Conservation (phyloP, 2,329 filamentous ascomycete species). For the Fusarium nisikadoi region DNA sequence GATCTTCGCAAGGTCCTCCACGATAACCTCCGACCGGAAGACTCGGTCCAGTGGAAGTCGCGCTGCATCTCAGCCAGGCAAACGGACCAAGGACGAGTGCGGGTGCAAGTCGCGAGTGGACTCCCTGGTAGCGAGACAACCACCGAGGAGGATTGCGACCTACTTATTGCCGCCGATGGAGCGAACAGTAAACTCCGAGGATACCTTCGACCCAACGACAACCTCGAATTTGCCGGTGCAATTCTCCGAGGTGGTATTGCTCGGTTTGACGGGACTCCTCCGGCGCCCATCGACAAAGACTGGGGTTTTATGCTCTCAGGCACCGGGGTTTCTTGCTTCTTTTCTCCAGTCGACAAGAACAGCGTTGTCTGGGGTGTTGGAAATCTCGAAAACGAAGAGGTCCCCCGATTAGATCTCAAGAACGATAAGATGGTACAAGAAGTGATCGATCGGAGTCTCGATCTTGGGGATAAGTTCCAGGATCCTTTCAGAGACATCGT, state of each 20-base stretch:
- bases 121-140: neutral
- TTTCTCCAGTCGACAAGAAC: conserved; percentile 55
- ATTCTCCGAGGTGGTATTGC: conserved; percentile 53
- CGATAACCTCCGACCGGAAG: conserved; percentile 34
- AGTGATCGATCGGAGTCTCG: conserved; percentile 47
- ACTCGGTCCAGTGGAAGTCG: conserved; percentile 43
- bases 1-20: conserved; percentile 50
- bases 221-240: conserved; percentile 53
- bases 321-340: conserved; percentile 55
- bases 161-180: conserved; percentile 59
- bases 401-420: conserved; percentile 17
- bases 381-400: conserved; percentile 41
- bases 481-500: conserved; percentile 56
- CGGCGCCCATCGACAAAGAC: conserved; percentile 48
- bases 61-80: conserved; percentile 40
- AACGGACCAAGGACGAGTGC: conserved; percentile 39
- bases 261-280: conserved; percentile 49
- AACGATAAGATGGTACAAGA: conserved; percentile 39
- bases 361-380: conserved; percentile 57
- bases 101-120: conserved; percentile 32
- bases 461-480: conserved; percentile 49
- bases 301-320: conserved; percentile 56
- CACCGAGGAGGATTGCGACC: conserved; percentile 48
- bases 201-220: conserved; percentile 52
- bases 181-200: conserved; percentile 54